phyloP scores from a whole-genome alignment of 495 filamentous ascomycete genomes.

The Halenospora varia region DNA sequence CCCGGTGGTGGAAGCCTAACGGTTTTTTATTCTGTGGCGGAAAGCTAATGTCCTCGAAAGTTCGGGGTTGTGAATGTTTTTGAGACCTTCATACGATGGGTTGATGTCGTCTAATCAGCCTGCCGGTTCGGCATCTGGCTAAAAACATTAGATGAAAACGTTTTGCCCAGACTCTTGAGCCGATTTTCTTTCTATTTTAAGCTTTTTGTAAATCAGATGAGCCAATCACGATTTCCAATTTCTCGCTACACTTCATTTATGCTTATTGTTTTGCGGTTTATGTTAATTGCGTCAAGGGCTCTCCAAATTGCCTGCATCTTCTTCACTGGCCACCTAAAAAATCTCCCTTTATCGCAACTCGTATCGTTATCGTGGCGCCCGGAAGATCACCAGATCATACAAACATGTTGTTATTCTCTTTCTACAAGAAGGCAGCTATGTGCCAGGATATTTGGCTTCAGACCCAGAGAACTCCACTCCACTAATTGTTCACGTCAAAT shows the following conservation, averaged over 20 bases:
- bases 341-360: neutral
- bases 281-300: slow-evolving; percentile 1
- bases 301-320: neutral
- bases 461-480: neutral
- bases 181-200: slow-evolving; percentile 9
- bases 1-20: slow-evolving; percentile 19
- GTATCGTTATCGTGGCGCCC: slow-evolving; percentile 5
- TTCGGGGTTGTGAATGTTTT: neutral
- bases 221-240: slow-evolving; percentile 9
- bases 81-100: neutral
- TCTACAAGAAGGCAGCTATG: slow-evolving; percentile 14
- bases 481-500: neutral
- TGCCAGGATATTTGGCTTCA: neutral
- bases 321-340: neutral
- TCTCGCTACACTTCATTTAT: slow-evolving; percentile 15
- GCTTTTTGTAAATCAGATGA: neutral
- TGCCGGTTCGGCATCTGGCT: slow-evolving; percentile 19
- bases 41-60: neutral
- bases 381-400: slow-evolving; percentile 13
- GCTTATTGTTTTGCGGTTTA: slow-evolving; percentile 11
- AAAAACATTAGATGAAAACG: slow-evolving; percentile 17
- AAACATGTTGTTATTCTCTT: neutral
- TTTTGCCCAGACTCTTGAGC: neutral
- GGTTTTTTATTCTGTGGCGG: slow-evolving; percentile 18
- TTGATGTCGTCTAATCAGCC: slow-evolving; percentile 18